Conservation (phyloP, 1,284 basidiomycete genomes). For the Leccinum pachyderme region DNA sequence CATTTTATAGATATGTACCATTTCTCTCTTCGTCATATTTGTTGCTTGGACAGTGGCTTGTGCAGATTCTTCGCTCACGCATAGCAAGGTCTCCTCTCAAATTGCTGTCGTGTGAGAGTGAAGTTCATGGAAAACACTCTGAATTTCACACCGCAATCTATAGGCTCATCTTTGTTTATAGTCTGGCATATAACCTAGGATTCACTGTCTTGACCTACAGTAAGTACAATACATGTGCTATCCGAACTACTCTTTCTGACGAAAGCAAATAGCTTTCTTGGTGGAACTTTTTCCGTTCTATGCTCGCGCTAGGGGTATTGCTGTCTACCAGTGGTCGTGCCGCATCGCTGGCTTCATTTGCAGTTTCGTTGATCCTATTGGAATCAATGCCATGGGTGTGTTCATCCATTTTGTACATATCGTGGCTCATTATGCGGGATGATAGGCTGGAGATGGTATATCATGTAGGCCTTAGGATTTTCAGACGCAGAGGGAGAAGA, state of each 20-base stretch:
- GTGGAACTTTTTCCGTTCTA: conserved; percentile 29
- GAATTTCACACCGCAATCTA: neutral
- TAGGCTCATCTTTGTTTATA: conserved; percentile 18
- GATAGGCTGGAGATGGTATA: conserved; percentile 27
- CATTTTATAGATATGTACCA: conserved; percentile 7
- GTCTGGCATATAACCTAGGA: conserved; percentile 13
- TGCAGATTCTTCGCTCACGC: conserved; percentile 20
- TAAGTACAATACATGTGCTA: neutral
- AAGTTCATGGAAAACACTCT: neutral
- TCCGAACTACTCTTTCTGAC: neutral
- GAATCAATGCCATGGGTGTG: conserved; percentile 14
- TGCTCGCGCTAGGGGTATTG: conserved; percentile 16
- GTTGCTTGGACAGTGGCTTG: conserved; percentile 18
- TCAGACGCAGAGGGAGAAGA: neutral
- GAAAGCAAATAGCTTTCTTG: conserved; percentile 17
- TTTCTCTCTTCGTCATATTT: conserved; percentile 21
- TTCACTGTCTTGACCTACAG: neutral
- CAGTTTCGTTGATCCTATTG: conserved; percentile 20
- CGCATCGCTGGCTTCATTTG: conserved; percentile 12
- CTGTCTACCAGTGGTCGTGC: conserved; percentile 16
- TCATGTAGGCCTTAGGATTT: conserved; percentile 7
- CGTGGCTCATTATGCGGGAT: neutral
- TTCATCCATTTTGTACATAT: neutral
- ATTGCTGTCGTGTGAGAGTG: neutral
- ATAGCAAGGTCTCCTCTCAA: neutral